These are phyloP conservation scores for Kwoniella europaea DNA, from an alignment of 768 basidiomycete genomes.

Conservation along the genomic window DNA sequence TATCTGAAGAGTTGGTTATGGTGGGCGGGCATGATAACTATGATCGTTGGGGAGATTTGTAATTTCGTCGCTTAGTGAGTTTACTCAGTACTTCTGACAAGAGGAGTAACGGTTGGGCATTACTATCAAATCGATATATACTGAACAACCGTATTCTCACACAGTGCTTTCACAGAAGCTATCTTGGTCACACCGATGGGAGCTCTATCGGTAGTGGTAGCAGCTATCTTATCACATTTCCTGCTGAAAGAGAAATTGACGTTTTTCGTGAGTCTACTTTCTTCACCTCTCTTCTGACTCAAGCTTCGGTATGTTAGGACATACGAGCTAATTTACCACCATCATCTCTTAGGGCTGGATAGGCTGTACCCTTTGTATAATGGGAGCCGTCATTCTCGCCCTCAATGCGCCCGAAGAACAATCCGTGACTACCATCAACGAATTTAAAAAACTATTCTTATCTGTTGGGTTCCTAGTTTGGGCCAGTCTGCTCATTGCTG, in stretches of 20 bases:
- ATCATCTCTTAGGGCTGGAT: conserved; percentile 71
- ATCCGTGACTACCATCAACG: conserved; percentile 55
- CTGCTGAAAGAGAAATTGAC: conserved; percentile 91
- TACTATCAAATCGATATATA: not conserved
- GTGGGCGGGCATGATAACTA: conserved; percentile 95
- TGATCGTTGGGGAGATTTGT: conserved; percentile 73
- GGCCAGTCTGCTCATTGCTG: conserved; percentile 62
- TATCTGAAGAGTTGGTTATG: conserved; percentile 91
- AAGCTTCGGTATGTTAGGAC: not conserved
- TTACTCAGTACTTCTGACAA: not conserved
- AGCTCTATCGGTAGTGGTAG: conserved; percentile 93
- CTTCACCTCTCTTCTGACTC: not conserved
- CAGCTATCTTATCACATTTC: conserved; percentile 86
- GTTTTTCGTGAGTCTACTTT: conserved; percentile 66
- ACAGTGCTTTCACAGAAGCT: conserved; percentile 88
- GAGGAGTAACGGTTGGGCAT: not conserved
- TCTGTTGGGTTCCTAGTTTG: conserved; percentile 77
- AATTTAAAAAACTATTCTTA: conserved; percentile 80
- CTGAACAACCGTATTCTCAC: conserved; percentile 35
- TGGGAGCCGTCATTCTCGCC: conserved; percentile 83
- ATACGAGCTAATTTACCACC: not conserved
- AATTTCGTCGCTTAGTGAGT: conserved; percentile 58
- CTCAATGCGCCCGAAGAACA: conserved; percentile 68
- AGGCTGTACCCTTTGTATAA: conserved; percentile 87
- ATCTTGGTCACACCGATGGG: conserved; percentile 96